A percentile compares a stretch with the other conserved stretches of the same genome.
These are phyloP conservation scores for Haberlea rhodopensis DNA, from an alignment of 257 asterid genomes.

Conservation along the genomic window DNA sequence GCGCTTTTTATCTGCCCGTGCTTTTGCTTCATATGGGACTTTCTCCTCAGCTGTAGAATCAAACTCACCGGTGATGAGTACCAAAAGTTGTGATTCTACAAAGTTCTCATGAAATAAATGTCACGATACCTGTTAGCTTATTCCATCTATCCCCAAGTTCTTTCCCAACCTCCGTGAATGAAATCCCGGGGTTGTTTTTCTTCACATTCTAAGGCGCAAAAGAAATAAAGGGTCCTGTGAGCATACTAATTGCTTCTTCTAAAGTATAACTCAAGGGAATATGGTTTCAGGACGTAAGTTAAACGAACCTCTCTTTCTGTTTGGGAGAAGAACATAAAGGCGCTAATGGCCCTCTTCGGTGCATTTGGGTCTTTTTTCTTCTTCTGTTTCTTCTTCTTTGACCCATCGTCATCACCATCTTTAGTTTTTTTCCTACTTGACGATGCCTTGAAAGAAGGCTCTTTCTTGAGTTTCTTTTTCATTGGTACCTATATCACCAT, in stretches of 20 bases:
- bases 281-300: not conserved
- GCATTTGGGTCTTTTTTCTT: conserved; percentile 96
- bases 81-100: not conserved
- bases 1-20: conserved; percentile 77
- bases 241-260: not conserved
- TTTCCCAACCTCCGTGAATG: conserved; percentile 69
- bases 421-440: conserved; percentile 57
- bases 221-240: not conserved
- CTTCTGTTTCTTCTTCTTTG: conserved; percentile 72
- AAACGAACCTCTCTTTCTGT: conserved; percentile 77
- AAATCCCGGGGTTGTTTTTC: conserved; percentile 73
- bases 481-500: conserved; percentile 43
- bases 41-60: conserved; percentile 69
- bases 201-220: conserved; percentile 52
- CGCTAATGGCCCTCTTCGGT: conserved; percentile 77
- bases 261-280: not conserved
- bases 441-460: conserved; percentile 57
- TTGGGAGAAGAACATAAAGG: conserved; percentile 86
- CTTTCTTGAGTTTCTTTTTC: conserved; percentile 63
- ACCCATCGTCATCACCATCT: conserved; percentile 61
- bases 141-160: conserved; percentile 88
- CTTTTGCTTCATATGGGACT: conserved; percentile 77
- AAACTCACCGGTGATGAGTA: not conserved
- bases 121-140: conserved; percentile 66
- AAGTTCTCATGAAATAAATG: not conserved